Percentiles rank a stretch among this genome's conserved stretches.
These are phyloP conservation scores for Leucocoprinus leucothites DNA, from an alignment of 768 basidiomycete genomes.

Conservation along the genomic window DNA sequence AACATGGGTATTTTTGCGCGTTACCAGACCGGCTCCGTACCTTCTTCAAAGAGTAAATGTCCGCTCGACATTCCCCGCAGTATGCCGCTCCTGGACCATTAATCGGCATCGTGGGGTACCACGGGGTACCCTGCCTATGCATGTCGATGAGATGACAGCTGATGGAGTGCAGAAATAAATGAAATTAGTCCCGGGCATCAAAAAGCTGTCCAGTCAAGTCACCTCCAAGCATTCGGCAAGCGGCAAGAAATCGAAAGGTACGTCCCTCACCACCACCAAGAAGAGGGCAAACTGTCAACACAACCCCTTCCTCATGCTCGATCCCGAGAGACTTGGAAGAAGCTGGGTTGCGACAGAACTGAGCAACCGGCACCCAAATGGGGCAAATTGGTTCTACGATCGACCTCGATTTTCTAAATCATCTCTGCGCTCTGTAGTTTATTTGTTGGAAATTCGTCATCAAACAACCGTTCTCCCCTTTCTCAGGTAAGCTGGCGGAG, in stretches of 20 bases:
- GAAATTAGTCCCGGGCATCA: not conserved
- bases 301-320: too few species aligned
- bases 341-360: not conserved
- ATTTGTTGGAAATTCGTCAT: not conserved
- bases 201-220: not conserved
- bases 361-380: not conserved
- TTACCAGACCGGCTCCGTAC: not conserved
- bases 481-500: not conserved
- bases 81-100: too few species aligned
- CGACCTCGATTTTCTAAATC: constrained; percentile 1
- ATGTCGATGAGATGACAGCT: too few species aligned
- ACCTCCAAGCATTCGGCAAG: not conserved
- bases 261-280: too few species aligned
- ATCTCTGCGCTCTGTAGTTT: not conserved
- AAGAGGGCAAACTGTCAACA: too few species aligned
- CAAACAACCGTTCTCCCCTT: not conserved
- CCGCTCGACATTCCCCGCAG: too few species aligned
- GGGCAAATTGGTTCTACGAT: not conserved
- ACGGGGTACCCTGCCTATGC: too few species aligned
- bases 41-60: too few species aligned
- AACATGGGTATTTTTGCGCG: constrained; percentile 3
- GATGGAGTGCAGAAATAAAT: too few species aligned
- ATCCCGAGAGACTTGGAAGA: too few species aligned
- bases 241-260: not conserved
- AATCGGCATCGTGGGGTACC: too few species aligned